A percentile compares a stretch with the other conserved stretches of the same genome.
Conservation (phyloP, 306 rosid species). For the Cicer pinnatifidum region DNA sequence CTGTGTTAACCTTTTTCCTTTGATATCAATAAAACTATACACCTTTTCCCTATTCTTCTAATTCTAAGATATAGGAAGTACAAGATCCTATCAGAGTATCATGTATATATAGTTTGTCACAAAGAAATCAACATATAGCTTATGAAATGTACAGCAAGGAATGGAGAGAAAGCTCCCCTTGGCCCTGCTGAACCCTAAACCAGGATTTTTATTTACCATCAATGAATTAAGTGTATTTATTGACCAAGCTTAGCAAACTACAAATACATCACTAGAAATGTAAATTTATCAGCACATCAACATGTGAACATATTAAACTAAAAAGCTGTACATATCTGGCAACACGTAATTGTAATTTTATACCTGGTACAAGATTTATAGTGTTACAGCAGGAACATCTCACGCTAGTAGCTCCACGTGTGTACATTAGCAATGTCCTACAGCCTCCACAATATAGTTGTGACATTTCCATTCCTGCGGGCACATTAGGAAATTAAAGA, state of each 20-base stretch:
- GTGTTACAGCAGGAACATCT: conserved; percentile 96
- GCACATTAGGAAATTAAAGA: conserved; percentile 10
- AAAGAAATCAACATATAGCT: neutral
- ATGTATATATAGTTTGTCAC: neutral
- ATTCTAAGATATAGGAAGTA: no score
- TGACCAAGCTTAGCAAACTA: conserved; percentile 15
- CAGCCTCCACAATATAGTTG: conserved; percentile 97
- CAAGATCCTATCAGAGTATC: neutral
- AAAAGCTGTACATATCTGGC: conserved; percentile 34
- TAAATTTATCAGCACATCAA: conserved; percentile 21
- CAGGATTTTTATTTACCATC: conserved; percentile 19
- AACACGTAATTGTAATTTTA: conserved; percentile 15
- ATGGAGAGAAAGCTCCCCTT: neutral
- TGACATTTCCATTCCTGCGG: conserved; percentile 89
- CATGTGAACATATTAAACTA: conserved; percentile 2
- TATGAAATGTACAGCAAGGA: neutral
- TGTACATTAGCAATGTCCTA: conserved; percentile 86
- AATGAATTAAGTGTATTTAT: conserved; percentile 24
- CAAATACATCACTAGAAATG: conserved; percentile 25
- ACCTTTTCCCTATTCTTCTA: no score
- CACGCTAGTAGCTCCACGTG: conserved; percentile 92
- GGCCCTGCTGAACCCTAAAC: neutral
- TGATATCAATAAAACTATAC: no score
- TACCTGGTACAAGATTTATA: conserved; percentile 87
- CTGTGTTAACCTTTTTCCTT: no score